Evolutionary conservation across 140 eudicot genomes (phyloP), one percentile per base, ranked within the genome.

Genomic region (Ambrosia hybrid): DNA sequence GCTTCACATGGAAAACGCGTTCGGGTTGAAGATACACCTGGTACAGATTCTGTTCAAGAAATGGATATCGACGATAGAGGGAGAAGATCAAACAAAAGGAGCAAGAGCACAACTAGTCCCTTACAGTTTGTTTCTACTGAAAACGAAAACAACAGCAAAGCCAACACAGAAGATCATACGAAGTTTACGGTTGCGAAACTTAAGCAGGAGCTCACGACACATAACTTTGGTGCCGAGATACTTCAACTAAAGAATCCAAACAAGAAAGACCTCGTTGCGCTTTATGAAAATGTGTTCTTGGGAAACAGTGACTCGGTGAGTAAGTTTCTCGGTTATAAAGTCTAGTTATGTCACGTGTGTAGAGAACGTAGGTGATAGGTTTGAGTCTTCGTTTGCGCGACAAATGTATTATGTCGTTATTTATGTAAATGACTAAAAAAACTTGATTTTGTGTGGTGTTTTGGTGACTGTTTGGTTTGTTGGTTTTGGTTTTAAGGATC

Each of bases 241-340:
- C 88, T 91, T 56, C 85, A 86, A 70, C 63, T 91, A 75, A 88
- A 77, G 85, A 85, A 84, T 75, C 95, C 97, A 2, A 85, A 69
- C 79, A 91, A 95, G 83, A 94, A 86, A 78, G 99, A 95, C 43
- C 77, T 95, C 1, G 70, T 95, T 51, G 95, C 97, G 76, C 87
- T 95, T 6, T 95, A 91, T 48, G 99, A 95, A 68, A 65, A 69
- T 86, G 88, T 45, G 78, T 95, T 38, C 83, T 91, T 6, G 82
- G 77, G 67, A 90, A 85, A 74, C 76, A 71, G 0, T 93, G 76
- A 77, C 21, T 57, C 14, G 58, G 67, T 66, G 26, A 38, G 79
- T 13, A 26, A 6, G 21, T 14, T 60, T 14, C 1, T 69, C 4
- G 49, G 10, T 6, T 15, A 51, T 9, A 15, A 36, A 33, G 49